Base-by-base conservation (phyloP, 768 basidiomycete genomes). In the Sporobolomyces phaffii region DNA sequence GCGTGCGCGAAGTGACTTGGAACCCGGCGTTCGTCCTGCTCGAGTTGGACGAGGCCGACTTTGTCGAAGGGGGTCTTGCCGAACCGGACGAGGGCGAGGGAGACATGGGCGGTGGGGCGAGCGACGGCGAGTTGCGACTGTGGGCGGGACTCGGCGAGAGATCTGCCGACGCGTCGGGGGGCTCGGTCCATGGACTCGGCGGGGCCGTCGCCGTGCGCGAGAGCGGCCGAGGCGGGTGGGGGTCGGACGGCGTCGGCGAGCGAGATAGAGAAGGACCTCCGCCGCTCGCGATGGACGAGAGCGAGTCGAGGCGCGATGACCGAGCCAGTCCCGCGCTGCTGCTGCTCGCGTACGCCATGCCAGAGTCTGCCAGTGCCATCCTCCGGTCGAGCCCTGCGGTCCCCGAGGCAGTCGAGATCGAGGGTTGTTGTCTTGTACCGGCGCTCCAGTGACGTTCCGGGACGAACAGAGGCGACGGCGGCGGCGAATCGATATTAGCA, bases 1-100 rank as follows among this genome's bases (percentile, higher is more conserved):
- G 47, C 0, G 64, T 29, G 2, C 69, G 44, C 20, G 69, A 70
- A 18, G 65, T 70, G 41, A 70, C 62, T 38, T 63, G 57, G 58
- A 70, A 70, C 0, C 69, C 67, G 1, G 48, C 8, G 24, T 68
- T 68, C 8, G 54, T 53, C 17, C 48, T 22, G 5, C 52, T 54
- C 14, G 52, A 61, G 22, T 29, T 34, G 4, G 56, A 44, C 2
- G 56, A 58, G 5, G 58, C 36, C 22, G 58, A 54, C 33, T 33
- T 38, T 5, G 41, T 43, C 15, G 54, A 59, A n/a, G 54, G 22
- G 17, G 48, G 36, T 5, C n/a, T 20, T 18, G 36, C 24, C 15
- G 13, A 14, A 33, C 6, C 17, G 22, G 38, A 18, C 53, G 29
- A 41, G 11, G 22, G 3, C 1, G 51, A 28, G 34, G 29, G 22